Evolutionary conservation across 2,329 filamentous ascomycete species (phyloP).

Genomic region (Dactylonectria macrodidyma): DNA sequence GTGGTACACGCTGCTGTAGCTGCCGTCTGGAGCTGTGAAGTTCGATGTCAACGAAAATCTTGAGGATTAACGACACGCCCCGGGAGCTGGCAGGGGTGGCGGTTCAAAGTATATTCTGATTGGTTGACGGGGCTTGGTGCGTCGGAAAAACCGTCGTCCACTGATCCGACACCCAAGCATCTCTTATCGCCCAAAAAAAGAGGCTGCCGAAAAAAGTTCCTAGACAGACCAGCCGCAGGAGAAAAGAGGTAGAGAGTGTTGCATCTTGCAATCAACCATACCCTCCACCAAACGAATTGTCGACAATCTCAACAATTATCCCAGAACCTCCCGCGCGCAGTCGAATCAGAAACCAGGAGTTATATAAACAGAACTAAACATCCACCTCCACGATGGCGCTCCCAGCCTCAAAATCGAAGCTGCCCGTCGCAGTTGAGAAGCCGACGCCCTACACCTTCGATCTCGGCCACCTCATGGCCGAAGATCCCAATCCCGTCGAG

Average conservation of each 20-base stretch:
- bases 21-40: conserved; percentile 44
- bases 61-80: conserved; percentile 45
- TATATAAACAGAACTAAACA: neutral
- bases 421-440: conserved; percentile 80
- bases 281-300: neutral
- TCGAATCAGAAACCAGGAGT: neutral
- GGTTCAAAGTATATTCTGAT: conserved; percentile 25
- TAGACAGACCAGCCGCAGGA: conserved; percentile 15
- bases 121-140: conserved; percentile 23
- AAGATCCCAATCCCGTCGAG: conserved; percentile 87
- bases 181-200: conserved; percentile 49
- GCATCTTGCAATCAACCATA: conserved; percentile 13
- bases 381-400: conserved; percentile 51
- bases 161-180: conserved; percentile 43
- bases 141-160: conserved; percentile 46
- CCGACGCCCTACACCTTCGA: conserved; percentile 94
- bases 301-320: neutral
- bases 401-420: conserved; percentile 60
- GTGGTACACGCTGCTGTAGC: conserved; percentile 42
- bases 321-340: neutral
- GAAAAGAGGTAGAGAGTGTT: conserved; percentile 17
- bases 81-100: conserved; percentile 26
- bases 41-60: conserved; percentile 50
- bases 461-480: conserved; percentile 87
- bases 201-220: conserved; percentile 44